Evolutionary conservation across 169 alveolate species (phyloP).

Genomic region (Babesia bigemina): DNA sequence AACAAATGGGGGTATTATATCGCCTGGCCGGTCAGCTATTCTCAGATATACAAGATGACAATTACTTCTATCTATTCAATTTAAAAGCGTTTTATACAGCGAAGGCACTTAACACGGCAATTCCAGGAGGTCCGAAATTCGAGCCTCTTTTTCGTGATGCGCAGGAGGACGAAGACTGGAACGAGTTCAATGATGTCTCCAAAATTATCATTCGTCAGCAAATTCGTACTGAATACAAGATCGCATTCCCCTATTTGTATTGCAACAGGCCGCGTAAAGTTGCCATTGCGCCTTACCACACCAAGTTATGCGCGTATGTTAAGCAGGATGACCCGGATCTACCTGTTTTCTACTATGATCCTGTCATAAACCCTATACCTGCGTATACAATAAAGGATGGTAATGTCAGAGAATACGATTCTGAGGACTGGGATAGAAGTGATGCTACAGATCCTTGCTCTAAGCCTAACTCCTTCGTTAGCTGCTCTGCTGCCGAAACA

Average conservation of each 20-base stretch:
- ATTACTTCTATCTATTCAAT: conserved; percentile 97
- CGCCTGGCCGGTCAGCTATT: conserved; percentile 96
- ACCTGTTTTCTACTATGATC: conserved; percentile 95
- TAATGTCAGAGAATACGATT: conserved; percentile 56
- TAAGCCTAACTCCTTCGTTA: neutral
- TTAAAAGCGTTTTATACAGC: conserved; percentile 97
- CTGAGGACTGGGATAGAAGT: neutral
- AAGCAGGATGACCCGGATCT: conserved; percentile 92
- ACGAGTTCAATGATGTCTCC: conserved; percentile 99
- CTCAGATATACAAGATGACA: conserved; percentile 94
- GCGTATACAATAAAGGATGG: conserved; percentile 88
- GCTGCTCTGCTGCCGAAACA: neutral
- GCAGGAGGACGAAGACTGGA: conserved; percentile 99
- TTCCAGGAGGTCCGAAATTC: conserved; percentile 99
- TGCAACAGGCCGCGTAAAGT: conserved; percentile 95
- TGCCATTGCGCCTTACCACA: conserved; percentile 86
- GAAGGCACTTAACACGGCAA: conserved; percentile 99
- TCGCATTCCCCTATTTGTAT: conserved; percentile 99
- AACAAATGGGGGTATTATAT: conserved; percentile 96
- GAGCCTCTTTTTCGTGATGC: conserved; percentile 98
- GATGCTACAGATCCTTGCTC: neutral
- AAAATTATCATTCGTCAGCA: conserved; percentile 95
- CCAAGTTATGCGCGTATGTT: conserved; percentile 83
- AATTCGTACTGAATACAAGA: conserved; percentile 97
- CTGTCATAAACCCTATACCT: conserved; percentile 96